Evolutionary conservation across 768 basidiomycete genomes (phyloP).

Genomic region (Cystofilobasidium bisporidii): DNA sequence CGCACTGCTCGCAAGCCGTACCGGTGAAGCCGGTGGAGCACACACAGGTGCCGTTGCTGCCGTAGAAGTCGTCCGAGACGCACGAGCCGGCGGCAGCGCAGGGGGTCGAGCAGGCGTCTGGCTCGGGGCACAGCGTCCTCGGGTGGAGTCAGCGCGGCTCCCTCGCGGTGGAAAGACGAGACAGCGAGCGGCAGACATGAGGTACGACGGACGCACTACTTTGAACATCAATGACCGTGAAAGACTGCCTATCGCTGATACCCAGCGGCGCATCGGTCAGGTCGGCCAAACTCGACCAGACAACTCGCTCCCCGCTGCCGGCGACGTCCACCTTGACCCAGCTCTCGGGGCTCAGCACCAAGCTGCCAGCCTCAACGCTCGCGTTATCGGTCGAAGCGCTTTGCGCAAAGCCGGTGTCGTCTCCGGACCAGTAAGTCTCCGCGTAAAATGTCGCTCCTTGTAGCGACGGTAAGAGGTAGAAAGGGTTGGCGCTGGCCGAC

Average conservation of each 20-base stretch:
- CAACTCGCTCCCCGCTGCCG: constrained; percentile 52
- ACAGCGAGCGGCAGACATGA: constrained; percentile 46
- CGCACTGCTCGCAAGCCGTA: constrained; percentile 67
- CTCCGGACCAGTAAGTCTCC: constrained; percentile 14
- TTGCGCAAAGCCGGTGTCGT: background rate
- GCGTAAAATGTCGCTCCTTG: constrained; percentile 22
- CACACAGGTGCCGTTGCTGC: constrained; percentile 50
- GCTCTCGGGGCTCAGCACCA: constrained; percentile 59
- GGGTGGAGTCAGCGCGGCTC: background rate
- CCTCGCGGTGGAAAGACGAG: no score
- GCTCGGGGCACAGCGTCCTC: background rate
- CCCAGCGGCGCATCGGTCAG: constrained; percentile 55
- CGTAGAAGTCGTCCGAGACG: constrained; percentile 43
- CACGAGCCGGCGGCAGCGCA: constrained; percentile 69
- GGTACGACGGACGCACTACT: constrained; percentile 29
- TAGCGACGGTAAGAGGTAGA: constrained; percentile 27
- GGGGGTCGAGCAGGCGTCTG: constrained; percentile 58
- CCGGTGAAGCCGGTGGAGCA: constrained; percentile 70
- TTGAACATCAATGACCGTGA: constrained; percentile 40
- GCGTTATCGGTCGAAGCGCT: constrained; percentile 44
- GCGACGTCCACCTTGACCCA: constrained; percentile 55
- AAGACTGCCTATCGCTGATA: constrained; percentile 39
- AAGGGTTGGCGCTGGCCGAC: constrained; percentile 25
- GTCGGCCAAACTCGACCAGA: constrained; percentile 75
- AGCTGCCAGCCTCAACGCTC: constrained; percentile 50